Evolutionary conservation across 2,329 filamentous ascomycete genomes (phyloP).

Genomic region (Calonectria montana): DNA sequence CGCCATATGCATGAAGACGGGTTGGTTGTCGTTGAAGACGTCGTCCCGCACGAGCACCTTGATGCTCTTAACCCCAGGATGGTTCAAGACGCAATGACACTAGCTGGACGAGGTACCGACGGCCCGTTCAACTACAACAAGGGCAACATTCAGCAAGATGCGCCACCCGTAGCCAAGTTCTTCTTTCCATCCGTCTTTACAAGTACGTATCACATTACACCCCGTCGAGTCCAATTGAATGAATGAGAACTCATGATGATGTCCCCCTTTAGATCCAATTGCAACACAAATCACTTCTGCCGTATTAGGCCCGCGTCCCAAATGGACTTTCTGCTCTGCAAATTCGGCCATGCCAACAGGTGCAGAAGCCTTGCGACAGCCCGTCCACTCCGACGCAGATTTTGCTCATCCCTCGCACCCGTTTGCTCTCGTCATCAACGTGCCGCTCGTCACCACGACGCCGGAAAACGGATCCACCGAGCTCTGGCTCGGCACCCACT

Average conservation of each 20-base stretch:
- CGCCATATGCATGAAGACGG: conserved; percentile 64
- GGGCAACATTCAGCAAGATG: conserved; percentile 71
- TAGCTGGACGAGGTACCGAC: conserved; percentile 63
- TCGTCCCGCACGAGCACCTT: conserved; percentile 61
- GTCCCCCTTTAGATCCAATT: conserved; percentile 57
- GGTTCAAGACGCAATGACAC: conserved; percentile 64
- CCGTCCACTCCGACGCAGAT: conserved; percentile 70
- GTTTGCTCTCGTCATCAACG: conserved; percentile 67
- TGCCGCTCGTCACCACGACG: conserved; percentile 62
- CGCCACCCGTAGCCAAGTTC: conserved; percentile 61
- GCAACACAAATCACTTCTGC: conserved; percentile 67
- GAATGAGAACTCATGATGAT: neutral
- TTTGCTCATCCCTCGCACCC: conserved; percentile 65
- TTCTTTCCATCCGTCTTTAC: conserved; percentile 64
- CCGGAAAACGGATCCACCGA: conserved; percentile 67
- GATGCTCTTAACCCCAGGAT: conserved; percentile 69
- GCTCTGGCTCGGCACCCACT: conserved; percentile 69
- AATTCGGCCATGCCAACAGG: conserved; percentile 67
- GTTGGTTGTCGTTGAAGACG: conserved; percentile 66
- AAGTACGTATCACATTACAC: conserved; percentile 53
- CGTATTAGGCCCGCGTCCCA: conserved; percentile 64
- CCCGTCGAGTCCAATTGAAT: neutral
- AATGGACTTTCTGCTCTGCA: conserved; percentile 68
- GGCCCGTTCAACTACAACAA: conserved; percentile 72
- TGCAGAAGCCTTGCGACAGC: conserved; percentile 59